phyloP scores from a whole-genome alignment of 352 stramenopile genomes.

The Aphanomyces invadans region DNA sequence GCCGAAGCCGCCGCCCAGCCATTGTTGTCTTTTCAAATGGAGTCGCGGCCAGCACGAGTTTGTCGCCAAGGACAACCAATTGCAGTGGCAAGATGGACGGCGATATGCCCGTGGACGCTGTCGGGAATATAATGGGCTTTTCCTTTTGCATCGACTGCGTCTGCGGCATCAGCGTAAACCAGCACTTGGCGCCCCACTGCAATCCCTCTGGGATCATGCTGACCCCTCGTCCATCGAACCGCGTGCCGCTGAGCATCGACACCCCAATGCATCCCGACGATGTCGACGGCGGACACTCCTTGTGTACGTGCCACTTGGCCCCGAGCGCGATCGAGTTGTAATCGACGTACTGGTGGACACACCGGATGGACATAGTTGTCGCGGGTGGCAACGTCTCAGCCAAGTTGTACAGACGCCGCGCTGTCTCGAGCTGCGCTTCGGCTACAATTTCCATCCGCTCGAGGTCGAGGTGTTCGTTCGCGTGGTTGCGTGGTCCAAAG shows the following conservation, averaged over 20 bases:
- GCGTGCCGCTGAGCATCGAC: conserved; percentile 76
- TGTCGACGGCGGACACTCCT: conserved; percentile 54
- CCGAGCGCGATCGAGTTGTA: conserved; percentile 54
- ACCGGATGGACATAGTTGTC: conserved; percentile 32
- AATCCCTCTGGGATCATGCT: conserved; percentile 52
- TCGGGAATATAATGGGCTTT: conserved; percentile 74
- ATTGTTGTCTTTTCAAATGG: conserved; percentile 84
- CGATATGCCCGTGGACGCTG: conserved; percentile 61
- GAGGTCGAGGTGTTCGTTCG: conserved; percentile 69
- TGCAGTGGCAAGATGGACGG: conserved; percentile 65
- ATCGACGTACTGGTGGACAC: conserved; percentile 72
- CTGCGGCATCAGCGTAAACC: conserved; percentile 63
- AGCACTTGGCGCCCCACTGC: conserved; percentile 59
- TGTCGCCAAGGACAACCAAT: conserved; percentile 49
- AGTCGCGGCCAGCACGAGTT: conserved; percentile 54
- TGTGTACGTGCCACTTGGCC: conserved; percentile 58
- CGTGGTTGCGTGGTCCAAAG: conserved; percentile 51
- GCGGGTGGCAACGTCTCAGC: conserved; percentile 35
- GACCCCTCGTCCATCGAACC: conserved; percentile 67
- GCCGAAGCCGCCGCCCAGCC: conserved; percentile 58
- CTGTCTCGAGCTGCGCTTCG: conserved; percentile 60
- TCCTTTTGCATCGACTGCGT: conserved; percentile 68
- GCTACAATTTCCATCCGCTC: conserved; percentile 73
- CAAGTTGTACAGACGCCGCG: conserved; percentile 46
- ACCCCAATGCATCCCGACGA: conserved; percentile 74